These are phyloP conservation scores for Chlorella sp. DNA, from an alignment of 139 green algal genomes.

Conservation along the genomic window DNA sequence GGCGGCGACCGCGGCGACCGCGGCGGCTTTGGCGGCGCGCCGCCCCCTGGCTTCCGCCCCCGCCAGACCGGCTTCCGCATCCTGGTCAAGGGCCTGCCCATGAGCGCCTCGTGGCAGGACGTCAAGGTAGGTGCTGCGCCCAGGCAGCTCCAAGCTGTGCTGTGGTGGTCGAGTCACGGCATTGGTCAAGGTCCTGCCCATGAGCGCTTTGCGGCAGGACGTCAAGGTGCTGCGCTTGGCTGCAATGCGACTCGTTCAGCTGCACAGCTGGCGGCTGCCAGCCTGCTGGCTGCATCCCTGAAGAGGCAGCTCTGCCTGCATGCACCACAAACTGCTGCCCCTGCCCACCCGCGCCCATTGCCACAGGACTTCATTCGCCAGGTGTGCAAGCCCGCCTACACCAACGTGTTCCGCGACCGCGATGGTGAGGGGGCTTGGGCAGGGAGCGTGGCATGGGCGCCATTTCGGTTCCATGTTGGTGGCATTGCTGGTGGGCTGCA, in stretches of 20 bases:
- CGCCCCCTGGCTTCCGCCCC: conserved; percentile 26
- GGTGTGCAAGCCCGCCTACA: conserved; percentile 72
- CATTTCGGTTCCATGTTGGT: too few species aligned
- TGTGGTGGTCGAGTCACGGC: too few species aligned
- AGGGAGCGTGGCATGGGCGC: too few species aligned
- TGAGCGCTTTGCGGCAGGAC: not conserved
- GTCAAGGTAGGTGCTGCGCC: conserved; percentile 81
- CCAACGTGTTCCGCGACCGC: conserved; percentile 70
- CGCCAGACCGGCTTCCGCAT: conserved; percentile 70
- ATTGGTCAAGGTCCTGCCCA: too few species aligned
- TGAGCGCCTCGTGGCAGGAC: conserved; percentile 92
- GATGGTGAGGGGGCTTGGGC: conserved; percentile 14
- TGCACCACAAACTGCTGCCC: not conserved
- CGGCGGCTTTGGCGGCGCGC: conserved; percentile 23
- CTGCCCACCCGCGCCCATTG: not conserved
- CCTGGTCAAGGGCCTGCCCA: conserved; percentile 80
- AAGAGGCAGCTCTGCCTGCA: too few species aligned
- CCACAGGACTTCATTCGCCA: conserved; percentile 80
- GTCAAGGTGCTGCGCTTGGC: not conserved
- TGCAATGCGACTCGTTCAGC: not conserved
- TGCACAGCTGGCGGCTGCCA: not conserved
- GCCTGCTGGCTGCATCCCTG: too few species aligned
- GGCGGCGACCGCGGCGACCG: conserved; percentile 8
- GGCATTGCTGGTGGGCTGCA: too few species aligned
- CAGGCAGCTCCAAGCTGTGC: too few species aligned